Base-by-base conservation (phyloP, 495 filamentous ascomycete genomes). In the Aspergillus funiculosus region DNA sequence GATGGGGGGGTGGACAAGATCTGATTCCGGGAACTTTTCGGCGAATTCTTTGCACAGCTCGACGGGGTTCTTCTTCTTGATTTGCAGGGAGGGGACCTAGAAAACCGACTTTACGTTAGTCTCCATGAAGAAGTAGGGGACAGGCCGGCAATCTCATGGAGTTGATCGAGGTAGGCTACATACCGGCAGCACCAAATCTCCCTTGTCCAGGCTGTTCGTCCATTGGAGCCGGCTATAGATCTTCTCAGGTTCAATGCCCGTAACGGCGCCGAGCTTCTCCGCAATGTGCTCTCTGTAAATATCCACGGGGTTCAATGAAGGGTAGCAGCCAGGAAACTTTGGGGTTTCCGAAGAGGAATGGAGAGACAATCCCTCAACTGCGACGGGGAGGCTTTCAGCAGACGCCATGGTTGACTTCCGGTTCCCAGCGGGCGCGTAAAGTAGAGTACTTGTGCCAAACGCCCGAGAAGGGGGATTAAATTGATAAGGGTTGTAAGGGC, bases 191-290 rank as follows among this genome's bases (percentile, higher is more conserved):
- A 83, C 71, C 52, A 97, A 67, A 61, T 97, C 91, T 49, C 91
- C 91, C 74, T 94, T 94, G 46, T 95, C 90, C 20, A 94, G 69
- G 36, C 80, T 80, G 50, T 77, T 73, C 10, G 91, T 95, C 88
- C 87, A 95, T 58, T 79, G 71, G 25, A 97, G 66, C 21, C 80
- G 78, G 14, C 81, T 70, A 57, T 86, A 94, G 58, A 98, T 87
- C 60, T 89, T 78, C 37, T 73, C 73, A 2, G 79, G 55, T 34
- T 91, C 85, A 38, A 91, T 81, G 7, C 79, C 85, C 14, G 83
- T 81, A 38, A 85, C 75, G n/a, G 76, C 69, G n/a, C 77, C 73
- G 22, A 98, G 70, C 24, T 83, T 73, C 32, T 85, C 74, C 43
- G 86, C 76, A 51, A 96, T 81, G 51, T 94, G 87, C 39, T 83